Evolutionary conservation across 2,329 filamentous ascomycete genomes (phyloP), one percentile per base, ranked within the genome.

Genomic region (Aspergillus sp.): DNA sequence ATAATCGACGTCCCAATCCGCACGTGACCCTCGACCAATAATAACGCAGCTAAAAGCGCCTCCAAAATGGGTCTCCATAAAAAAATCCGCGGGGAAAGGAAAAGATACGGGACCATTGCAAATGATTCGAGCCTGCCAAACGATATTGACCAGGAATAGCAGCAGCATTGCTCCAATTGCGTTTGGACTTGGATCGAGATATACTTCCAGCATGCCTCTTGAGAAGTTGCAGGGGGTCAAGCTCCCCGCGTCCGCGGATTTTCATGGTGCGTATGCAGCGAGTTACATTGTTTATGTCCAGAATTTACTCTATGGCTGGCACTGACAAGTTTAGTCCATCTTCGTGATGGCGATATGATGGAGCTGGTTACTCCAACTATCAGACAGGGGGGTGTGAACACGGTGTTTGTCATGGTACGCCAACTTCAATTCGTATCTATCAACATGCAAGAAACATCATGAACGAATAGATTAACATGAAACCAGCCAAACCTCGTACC

Each of bases 301-400:
- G 17, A 19, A 19, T 2, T 3, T 19, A 19, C 17, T 19, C 17
- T 19, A 19, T 19, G 3, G 17, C 17, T 19, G 17, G 17, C 17
- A 19, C 17, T 19, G 17, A 19, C 17, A 19, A 19, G 17, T 19
- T 19, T 19, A 57, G 84, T 88, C 58, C 85, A 88, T 66, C 73
- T 88, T 56, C 80, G 85, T 25, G 81, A 88, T 65, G 84, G 78
- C 17, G 73, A 78, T 49, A 79, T 72, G 74, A 82, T 84, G 77
- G 72, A 81, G 49, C 60, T 75, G 13, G 76, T 81, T 41, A 74
- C 73, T 25, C 77, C 77, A 23, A 74, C 71, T 13, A 77, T 82
- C 51, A 75, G 77, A 45, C 65, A 75, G 50, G 83, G 83, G 55
- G 85, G 84, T 44, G 81, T 85, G 54, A 80, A 86, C 61, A 82